phyloP scores from a whole-genome alignment of 1,284 basidiomycete genomes.

The Moesziomyces aphidis region DNA sequence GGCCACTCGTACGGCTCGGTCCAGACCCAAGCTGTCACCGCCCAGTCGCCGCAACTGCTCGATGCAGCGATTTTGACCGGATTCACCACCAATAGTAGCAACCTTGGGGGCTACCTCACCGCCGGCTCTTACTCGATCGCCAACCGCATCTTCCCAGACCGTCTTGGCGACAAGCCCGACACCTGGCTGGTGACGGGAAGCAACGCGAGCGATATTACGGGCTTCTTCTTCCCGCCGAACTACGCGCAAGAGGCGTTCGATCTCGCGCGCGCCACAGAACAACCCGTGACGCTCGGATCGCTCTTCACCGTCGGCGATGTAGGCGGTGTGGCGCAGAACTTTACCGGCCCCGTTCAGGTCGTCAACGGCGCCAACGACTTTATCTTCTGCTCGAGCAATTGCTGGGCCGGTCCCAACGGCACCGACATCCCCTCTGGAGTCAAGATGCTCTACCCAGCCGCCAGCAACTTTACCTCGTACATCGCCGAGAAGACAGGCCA shows the following conservation, averaged over 20 bases:
- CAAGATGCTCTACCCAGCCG: conserved; percentile 41
- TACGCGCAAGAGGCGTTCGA: conserved; percentile 63
- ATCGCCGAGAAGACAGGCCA: conserved; percentile 48
- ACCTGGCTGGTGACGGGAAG: conserved; percentile 59
- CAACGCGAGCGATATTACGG: conserved; percentile 65
- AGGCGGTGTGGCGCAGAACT: conserved; percentile 56
- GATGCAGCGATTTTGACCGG: conserved; percentile 68
- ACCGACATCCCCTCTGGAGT: conserved; percentile 22
- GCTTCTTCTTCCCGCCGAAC: conserved; percentile 69
- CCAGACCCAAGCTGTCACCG: conserved; percentile 58
- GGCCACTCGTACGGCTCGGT: conserved; percentile 45
- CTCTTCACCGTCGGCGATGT: conserved; percentile 58
- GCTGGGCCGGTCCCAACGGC: conserved; percentile 49
- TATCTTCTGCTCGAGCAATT: conserved; percentile 64
- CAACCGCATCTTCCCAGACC: conserved; percentile 48
- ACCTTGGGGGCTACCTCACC: conserved; percentile 53
- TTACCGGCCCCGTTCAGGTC: conserved; percentile 68
- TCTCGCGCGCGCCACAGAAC: conserved; percentile 51
- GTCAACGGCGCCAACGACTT: conserved; percentile 69
- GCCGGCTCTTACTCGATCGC: conserved; percentile 64
- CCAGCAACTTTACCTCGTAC: conserved; percentile 41
- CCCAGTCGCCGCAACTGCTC: conserved; percentile 55
- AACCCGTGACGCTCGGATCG: conserved; percentile 67
- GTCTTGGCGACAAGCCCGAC: conserved; percentile 26
- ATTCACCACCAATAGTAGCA: conserved; percentile 57